Evolutionary conservation across 2,329 filamentous ascomycete species (phyloP).

Genomic region (Apiospora kogelbergensis): DNA sequence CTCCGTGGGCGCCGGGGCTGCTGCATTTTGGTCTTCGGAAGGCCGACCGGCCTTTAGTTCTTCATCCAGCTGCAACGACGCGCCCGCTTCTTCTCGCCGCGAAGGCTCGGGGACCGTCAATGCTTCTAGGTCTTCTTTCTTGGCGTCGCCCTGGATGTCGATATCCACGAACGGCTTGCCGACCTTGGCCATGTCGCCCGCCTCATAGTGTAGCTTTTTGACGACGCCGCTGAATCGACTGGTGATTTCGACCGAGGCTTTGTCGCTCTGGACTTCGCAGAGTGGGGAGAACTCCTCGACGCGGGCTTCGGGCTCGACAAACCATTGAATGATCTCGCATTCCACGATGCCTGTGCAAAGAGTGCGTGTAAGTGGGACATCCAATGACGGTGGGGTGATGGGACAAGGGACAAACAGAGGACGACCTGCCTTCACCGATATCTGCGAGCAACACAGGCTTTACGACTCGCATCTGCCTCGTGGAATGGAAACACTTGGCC

Average conservation of each 20-base stretch:
- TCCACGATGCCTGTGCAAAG: constrained; percentile 80
- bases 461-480: constrained; percentile 52
- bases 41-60: constrained; percentile 21
- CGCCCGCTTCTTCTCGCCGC: constrained; percentile 23
- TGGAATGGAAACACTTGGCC: constrained; percentile 50
- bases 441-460: constrained; percentile 83
- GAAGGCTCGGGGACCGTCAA: constrained; percentile 36
- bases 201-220: constrained; percentile 93
- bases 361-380: background rate
- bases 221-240: constrained; percentile 94
- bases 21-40: constrained; percentile 16
- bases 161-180: constrained; percentile 95
- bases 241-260: constrained; percentile 88
- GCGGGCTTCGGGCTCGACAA: constrained; percentile 90
- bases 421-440: constrained; percentile 69
- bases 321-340: constrained; percentile 99
- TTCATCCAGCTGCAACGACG: constrained; percentile 25
- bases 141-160: constrained; percentile 79
- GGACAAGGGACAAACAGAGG: background rate
- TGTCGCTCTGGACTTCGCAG: constrained; percentile 98
- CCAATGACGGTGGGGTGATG: background rate
- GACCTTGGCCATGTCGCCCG: constrained; percentile 94
- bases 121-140: constrained; percentile 54
- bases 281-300: constrained; percentile 98
- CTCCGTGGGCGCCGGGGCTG: constrained; percentile 9